These are phyloP conservation scores for Orbilia brochopaga DNA, from an alignment of 2,329 filamentous ascomycete species.

Conservation along the genomic window DNA sequence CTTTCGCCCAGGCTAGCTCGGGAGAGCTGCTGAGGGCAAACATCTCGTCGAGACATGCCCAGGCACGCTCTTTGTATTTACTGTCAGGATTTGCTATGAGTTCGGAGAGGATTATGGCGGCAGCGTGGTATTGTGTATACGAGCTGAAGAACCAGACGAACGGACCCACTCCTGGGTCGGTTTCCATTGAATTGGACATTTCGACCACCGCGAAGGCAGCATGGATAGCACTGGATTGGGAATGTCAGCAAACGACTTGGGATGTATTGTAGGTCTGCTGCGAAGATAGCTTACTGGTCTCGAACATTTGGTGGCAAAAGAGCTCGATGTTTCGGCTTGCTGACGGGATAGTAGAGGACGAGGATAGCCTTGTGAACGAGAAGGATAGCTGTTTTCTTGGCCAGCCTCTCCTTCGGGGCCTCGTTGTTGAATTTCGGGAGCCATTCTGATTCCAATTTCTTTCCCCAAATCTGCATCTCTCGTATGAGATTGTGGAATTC, in stretches of 20 bases:
- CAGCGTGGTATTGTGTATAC: conserved; percentile 44
- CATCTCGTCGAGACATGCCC: conserved; percentile 45
- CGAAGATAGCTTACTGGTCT: conserved; percentile 26
- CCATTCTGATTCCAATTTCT: conserved; percentile 47
- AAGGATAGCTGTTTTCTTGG: conserved; percentile 46
- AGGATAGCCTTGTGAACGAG: conserved; percentile 46
- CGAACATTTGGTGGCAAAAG: conserved; percentile 32
- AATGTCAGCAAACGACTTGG: background rate
- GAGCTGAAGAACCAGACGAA: conserved; percentile 49
- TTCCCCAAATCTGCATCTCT: conserved; percentile 49
- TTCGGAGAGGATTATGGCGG: conserved; percentile 43
- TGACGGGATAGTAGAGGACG: conserved; percentile 46
- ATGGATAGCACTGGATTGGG: conserved; percentile 30
- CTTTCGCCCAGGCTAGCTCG: conserved; percentile 40
- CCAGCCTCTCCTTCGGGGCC: conserved; percentile 33
- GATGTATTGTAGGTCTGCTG: background rate
- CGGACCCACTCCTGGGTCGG: conserved; percentile 46
- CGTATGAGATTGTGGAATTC: conserved; percentile 43
- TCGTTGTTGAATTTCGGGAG: conserved; percentile 44
- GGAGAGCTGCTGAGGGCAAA: conserved; percentile 40
- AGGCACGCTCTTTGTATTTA: conserved; percentile 34
- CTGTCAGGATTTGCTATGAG: conserved; percentile 39
- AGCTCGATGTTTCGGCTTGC: conserved; percentile 44
- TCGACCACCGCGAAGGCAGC: conserved; percentile 45
- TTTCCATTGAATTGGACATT: conserved; percentile 50